Evolutionary conservation across 768 basidiomycete species (phyloP).

Genomic region (Porpolomopsis calyptriformis): DNA sequence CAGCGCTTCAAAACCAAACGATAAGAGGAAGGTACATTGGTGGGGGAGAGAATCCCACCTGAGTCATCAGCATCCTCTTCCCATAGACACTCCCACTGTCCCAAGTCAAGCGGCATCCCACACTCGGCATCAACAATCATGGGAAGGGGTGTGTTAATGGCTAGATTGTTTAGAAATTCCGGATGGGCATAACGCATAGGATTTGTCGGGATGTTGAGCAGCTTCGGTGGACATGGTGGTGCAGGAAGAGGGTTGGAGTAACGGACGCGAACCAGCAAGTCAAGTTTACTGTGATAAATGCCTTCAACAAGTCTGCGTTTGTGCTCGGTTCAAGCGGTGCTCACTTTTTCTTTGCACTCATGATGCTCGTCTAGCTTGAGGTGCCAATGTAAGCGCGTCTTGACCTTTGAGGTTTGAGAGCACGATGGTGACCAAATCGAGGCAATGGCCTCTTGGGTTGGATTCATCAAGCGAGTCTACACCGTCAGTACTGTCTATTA

Average conservation of each 20-base stretch:
- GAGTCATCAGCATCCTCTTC: slow-evolving; percentile 65
- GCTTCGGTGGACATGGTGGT: slow-evolving; percentile 94
- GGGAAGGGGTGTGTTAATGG: slow-evolving; percentile 73
- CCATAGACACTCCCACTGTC: slow-evolving; percentile 75
- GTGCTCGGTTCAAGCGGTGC: background rate
- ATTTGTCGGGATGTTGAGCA: slow-evolving; percentile 85
- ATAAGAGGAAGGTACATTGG: background rate
- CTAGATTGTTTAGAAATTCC: slow-evolving; percentile 72
- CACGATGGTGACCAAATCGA: background rate
- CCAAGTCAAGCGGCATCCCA: slow-evolving; percentile 91
- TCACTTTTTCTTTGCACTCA: slow-evolving; percentile 53
- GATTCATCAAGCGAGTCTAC: background rate
- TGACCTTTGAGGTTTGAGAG: background rate
- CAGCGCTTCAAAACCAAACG: slow-evolving; percentile 23
- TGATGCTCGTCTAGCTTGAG: slow-evolving; percentile 11
- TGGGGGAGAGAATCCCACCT: slow-evolving; percentile 28
- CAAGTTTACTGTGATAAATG: slow-evolving; percentile 52
- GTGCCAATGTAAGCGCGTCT: background rate
- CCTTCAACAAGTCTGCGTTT: slow-evolving; percentile 10
- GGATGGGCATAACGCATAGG: slow-evolving; percentile 80
- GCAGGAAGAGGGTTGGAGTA: slow-evolving; percentile 91
- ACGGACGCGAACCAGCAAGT: slow-evolving; percentile 86
- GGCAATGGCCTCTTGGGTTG: background rate
- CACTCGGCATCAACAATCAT: slow-evolving; percentile 97
- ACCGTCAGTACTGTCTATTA: background rate